Evolutionary conservation across 371 early-diverging fungal species (phyloP), one percentile per base, ranked within the genome.

Genomic region (Rhizomucor miehei): DNA sequence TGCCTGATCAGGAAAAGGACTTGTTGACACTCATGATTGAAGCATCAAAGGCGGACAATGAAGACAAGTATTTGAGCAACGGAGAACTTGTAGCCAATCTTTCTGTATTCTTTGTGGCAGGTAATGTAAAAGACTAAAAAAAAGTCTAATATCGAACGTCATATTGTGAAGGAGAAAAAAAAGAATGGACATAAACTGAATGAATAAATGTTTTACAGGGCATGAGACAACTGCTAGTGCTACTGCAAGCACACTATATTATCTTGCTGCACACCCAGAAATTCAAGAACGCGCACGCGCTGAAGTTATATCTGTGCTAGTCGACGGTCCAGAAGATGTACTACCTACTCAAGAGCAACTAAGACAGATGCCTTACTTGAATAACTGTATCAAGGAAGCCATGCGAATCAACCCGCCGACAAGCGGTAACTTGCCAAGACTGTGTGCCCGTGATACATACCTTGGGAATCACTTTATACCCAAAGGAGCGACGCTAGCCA

Each of bases 161-260:
- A 45, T 52, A 13, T 25, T 4, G 36, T 20, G 13, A 2, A 25
- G 16, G 14, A 21, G 34, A 5, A 8, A 8, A 29, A 29, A 5
- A 29, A 29, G 29, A 29, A 8, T 5, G 29, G n/a, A n/a, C 6
- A 16, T 52, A 48, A n/a, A 2, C n/a, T 39, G 6, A 23, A 45
- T 47, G 8, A 23, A 16, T 21, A 12, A 23, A 17, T 2, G 1
- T 6, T 36, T 24, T 0, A 44, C 35, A 51, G 73, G 78, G 3
- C 80, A 78, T 41, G 76, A 82, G 23, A 82, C 81, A 1, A 77
- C 80, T 1, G 68, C 81, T 10, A 77, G 73, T 44, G 67, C 79
- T 6, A 43, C 75, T 13, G 61, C 73, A 17, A 65, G 60, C 19
- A 62, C 62, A 16, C 12, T 80, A 37, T 71, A 73, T 53, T 60